phyloP scores from a whole-genome alignment of 176 grass and related monocot species.

The Aegilops speltoides region DNA sequence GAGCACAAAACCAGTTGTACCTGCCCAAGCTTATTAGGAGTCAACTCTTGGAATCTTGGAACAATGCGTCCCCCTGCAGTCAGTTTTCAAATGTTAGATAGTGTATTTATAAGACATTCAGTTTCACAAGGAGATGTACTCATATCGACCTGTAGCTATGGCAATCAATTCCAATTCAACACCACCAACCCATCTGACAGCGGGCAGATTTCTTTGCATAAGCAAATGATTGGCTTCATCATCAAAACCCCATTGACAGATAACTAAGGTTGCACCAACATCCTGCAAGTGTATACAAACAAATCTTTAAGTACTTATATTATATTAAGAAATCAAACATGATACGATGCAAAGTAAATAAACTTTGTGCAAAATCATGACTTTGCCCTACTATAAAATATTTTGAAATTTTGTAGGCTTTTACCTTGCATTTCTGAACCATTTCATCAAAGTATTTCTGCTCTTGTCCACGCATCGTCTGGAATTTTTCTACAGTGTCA shows the following conservation, averaged over 20 bases:
- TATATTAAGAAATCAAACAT: neutral
- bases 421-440: conserved; percentile 97
- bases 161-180: conserved; percentile 98
- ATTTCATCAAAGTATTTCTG: conserved; percentile 93
- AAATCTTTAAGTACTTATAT: neutral
- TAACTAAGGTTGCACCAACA: conserved; percentile 86
- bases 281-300: conserved; percentile 41
- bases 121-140: neutral
- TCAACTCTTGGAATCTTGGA: conserved; percentile 85
- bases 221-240: conserved; percentile 95
- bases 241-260: conserved; percentile 97
- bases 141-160: conserved; percentile 74
- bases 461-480: conserved; percentile 69
- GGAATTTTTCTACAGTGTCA: conserved; percentile 89
- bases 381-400: neutral
- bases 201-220: conserved; percentile 87
- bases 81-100: conserved; percentile 30
- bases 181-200: conserved; percentile 98
- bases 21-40: conserved; percentile 77
- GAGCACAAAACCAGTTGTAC: conserved; percentile 37
- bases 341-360: neutral
- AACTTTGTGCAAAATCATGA: neutral
- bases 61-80: conserved; percentile 76
- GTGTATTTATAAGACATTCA: neutral
- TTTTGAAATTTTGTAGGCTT: neutral